Evolutionary conservation across 768 basidiomycete species (phyloP).

Genomic region (Tulasnella sp.): DNA sequence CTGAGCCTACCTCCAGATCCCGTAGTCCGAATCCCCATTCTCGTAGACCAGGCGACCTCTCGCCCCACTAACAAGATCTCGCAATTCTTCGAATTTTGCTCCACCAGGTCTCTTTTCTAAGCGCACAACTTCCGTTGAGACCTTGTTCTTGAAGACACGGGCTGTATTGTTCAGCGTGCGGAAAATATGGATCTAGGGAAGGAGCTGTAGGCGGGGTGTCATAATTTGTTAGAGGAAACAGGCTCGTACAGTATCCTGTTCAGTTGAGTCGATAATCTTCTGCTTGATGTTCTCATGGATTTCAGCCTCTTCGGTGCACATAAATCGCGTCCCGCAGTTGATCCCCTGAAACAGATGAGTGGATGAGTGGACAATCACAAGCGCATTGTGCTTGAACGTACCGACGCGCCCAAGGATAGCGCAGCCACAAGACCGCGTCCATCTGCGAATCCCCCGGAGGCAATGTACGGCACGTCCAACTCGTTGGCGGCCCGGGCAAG

Average conservation of each 20-base stretch:
- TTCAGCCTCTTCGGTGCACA: constrained; percentile 82
- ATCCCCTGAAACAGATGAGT: constrained; percentile 45
- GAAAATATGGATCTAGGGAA: constrained; percentile 60
- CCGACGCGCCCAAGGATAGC: constrained; percentile 68
- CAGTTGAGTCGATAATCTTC: constrained; percentile 72
- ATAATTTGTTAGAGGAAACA: no score
- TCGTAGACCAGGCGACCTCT: constrained; percentile 54
- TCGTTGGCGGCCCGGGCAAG: constrained; percentile 80
- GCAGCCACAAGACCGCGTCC: constrained; percentile 74
- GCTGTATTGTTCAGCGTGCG: constrained; percentile 75
- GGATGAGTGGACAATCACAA: neutral
- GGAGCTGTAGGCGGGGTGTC: neutral
- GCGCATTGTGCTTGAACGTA: constrained; percentile 41
- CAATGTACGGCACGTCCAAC: constrained; percentile 74
- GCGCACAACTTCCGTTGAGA: constrained; percentile 73
- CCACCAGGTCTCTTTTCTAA: constrained; percentile 74
- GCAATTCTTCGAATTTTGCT: constrained; percentile 77
- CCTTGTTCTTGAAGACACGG: constrained; percentile 78
- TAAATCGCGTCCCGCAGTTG: constrained; percentile 87
- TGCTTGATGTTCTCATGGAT: constrained; percentile 88
- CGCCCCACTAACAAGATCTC: constrained; percentile 39
- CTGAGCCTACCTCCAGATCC: constrained; percentile 72
- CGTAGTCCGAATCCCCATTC: constrained; percentile 73
- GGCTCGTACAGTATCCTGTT: constrained; percentile 45
- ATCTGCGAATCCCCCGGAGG: constrained; percentile 86